Percentiles rank a stretch among this genome's conserved stretches.
These are phyloP conservation scores for Asterionellopsis glacialis DNA, from an alignment of 108 stramenopile species.

Conservation along the genomic window DNA sequence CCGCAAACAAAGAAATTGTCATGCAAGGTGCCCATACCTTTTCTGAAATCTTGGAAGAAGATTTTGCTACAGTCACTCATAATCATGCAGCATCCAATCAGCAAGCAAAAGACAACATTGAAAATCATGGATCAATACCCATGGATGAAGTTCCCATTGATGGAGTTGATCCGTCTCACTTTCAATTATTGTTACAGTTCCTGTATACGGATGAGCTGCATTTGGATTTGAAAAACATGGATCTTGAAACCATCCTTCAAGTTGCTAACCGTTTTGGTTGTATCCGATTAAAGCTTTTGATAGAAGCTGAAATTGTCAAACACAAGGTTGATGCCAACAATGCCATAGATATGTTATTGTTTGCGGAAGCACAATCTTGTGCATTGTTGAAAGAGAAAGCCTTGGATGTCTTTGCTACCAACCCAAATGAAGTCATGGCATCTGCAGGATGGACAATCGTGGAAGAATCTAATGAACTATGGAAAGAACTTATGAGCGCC, in stretches of 20 bases:
- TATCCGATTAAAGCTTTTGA: conserved; percentile 10
- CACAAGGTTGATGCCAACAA: background rate
- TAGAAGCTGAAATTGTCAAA: conserved; percentile 4
- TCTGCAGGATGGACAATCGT: conserved; percentile 6
- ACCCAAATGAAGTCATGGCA: background rate
- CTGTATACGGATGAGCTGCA: no score
- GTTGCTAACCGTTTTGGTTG: conserved; percentile 17
- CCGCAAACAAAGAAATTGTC: no score
- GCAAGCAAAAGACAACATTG: no score
- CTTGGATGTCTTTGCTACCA: conserved; percentile 8
- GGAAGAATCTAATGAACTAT: background rate
- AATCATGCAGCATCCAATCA: no score
- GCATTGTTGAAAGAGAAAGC: conserved; percentile 11
- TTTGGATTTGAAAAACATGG: no score
- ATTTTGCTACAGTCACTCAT: no score
- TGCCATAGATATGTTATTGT: conserved; percentile 14
- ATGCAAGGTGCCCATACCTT: no score
- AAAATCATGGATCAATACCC: no score
- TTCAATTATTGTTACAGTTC: no score
- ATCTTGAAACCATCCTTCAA: background rate
- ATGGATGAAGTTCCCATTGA: no score
- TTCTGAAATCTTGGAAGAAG: no score
- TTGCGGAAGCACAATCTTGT: conserved; percentile 10
- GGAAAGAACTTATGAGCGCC: conserved; percentile 4
- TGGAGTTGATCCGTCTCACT: no score